Conservation (phyloP, 2,329 filamentous ascomycete genomes). For the Coniochaeta hoffmannii region DNA sequence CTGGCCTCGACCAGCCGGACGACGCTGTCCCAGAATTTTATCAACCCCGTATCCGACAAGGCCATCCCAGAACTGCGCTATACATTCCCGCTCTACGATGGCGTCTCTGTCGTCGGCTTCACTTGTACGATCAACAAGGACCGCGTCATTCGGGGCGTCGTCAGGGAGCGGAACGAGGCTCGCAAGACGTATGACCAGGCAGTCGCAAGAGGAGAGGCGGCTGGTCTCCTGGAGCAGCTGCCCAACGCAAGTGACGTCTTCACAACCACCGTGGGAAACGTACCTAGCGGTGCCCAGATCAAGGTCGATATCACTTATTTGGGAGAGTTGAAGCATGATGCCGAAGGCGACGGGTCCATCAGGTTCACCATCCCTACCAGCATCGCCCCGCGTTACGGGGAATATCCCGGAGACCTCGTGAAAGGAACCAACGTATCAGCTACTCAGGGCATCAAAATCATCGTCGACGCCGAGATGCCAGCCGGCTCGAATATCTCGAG, state of each 20-base stretch:
- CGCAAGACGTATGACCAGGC: constrained; percentile 52
- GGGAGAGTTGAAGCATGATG: constrained; percentile 65
- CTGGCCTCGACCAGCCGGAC: constrained; percentile 44
- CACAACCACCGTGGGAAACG: constrained; percentile 59
- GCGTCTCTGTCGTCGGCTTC: constrained; percentile 62
- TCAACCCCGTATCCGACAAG: constrained; percentile 38
- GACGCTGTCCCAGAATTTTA: constrained; percentile 48
- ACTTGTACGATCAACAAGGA: constrained; percentile 54
- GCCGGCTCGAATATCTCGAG: constrained; percentile 48
- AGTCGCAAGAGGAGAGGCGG: constrained; percentile 48
- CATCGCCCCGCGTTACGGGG: constrained; percentile 61
- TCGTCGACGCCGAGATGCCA: constrained; percentile 52
- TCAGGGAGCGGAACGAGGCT: constrained; percentile 59
- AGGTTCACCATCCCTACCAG: constrained; percentile 61
- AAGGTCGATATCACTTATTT: constrained; percentile 58
- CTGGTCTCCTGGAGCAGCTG: constrained; percentile 58
- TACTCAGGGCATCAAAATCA: constrained; percentile 41
- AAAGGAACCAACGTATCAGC: constrained; percentile 8
- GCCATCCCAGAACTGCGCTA: constrained; percentile 52
- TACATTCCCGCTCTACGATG: constrained; percentile 65
- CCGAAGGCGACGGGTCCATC: constrained; percentile 57
- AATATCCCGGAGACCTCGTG: constrained; percentile 29
- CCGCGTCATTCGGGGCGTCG: constrained; percentile 53
- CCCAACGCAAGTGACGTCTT: constrained; percentile 58
- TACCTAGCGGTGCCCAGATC: constrained; percentile 50